Conservation (phyloP, 768 basidiomycete species). For the Rhodosporidiobolus odoratus region DNA sequence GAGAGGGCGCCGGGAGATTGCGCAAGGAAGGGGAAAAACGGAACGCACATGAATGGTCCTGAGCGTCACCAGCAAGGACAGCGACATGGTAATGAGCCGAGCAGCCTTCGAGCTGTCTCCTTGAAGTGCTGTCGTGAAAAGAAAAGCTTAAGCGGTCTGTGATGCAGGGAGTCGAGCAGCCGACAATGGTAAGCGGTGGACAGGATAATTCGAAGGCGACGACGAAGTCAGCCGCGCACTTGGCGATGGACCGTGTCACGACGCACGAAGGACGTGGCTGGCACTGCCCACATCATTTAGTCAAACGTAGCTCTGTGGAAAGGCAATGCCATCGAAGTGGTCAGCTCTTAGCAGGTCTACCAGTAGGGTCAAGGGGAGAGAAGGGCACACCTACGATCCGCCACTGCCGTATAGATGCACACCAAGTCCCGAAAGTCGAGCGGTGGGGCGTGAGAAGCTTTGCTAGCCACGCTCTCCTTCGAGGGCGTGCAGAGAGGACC, state of each 20-base stretch:
- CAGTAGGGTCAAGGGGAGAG: neutral
- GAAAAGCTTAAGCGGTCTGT: neutral
- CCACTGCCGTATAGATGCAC: neutral
- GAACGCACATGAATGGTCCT: neutral
- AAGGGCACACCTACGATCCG: neutral
- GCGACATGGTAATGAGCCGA: neutral
- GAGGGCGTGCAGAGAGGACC: no score
- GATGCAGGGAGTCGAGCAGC: neutral
- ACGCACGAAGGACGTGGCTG: neutral
- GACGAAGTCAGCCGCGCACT: neutral
- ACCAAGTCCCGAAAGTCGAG: neutral
- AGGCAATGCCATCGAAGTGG: neutral
- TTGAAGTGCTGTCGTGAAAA: neutral
- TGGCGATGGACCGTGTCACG: neutral
- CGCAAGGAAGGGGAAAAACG: neutral
- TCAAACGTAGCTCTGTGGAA: neutral
- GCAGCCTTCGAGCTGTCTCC: neutral
- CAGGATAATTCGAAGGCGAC: neutral
- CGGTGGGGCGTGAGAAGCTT: neutral
- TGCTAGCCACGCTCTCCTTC: no score
- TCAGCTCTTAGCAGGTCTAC: neutral
- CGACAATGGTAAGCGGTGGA: no score
- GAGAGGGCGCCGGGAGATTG: neutral
- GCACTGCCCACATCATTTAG: neutral
- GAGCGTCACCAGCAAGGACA: neutral